Percentiles rank a stretch among this genome's conserved stretches.
phyloP scores from a whole-genome alignment of 192 early-diverging fungal genomes.

The Piromyces finnis region DNA sequence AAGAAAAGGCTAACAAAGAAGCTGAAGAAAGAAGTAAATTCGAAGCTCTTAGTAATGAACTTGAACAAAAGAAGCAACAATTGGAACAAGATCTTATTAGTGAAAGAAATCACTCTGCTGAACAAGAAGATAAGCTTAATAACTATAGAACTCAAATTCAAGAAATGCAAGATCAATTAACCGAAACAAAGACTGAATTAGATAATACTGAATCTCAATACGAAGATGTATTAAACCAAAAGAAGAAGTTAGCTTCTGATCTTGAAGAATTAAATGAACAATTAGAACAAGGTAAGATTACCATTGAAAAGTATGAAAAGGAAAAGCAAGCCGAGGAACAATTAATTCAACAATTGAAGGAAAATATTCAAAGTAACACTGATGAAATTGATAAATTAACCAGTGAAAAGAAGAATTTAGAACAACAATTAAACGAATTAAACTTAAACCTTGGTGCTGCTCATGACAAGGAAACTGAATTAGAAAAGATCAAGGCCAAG shows the following conservation, averaged over 20 bases:
- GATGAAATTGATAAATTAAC: constrained; percentile 16
- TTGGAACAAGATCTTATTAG: constrained; percentile 51
- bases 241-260: constrained; percentile 16
- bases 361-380: constrained; percentile 14
- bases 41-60: constrained; percentile 29
- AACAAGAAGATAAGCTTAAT: constrained; percentile 68
- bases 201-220: constrained; percentile 23
- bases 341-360: constrained; percentile 25
- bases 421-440: constrained; percentile 17
- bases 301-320: constrained; percentile 28
- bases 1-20: constrained; percentile 38
- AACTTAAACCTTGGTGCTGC: constrained; percentile 19
- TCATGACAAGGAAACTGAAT: constrained; percentile 17
- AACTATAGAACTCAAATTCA: constrained; percentile 49
- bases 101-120: constrained; percentile 54
- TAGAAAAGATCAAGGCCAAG: constrained; percentile 23
- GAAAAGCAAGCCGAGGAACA: constrained; percentile 24
- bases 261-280: constrained; percentile 9
- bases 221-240: constrained; percentile 15
- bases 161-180: constrained; percentile 22
- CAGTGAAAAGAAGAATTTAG: constrained; percentile 18
- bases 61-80: constrained; percentile 49
- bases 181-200: constrained; percentile 13
- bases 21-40: constrained; percentile 35
- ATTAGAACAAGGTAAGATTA: constrained; percentile 10